Evolutionary conservation across 768 basidiomycete species (phyloP).

Genomic region (Strobilomyces dryophilus): DNA sequence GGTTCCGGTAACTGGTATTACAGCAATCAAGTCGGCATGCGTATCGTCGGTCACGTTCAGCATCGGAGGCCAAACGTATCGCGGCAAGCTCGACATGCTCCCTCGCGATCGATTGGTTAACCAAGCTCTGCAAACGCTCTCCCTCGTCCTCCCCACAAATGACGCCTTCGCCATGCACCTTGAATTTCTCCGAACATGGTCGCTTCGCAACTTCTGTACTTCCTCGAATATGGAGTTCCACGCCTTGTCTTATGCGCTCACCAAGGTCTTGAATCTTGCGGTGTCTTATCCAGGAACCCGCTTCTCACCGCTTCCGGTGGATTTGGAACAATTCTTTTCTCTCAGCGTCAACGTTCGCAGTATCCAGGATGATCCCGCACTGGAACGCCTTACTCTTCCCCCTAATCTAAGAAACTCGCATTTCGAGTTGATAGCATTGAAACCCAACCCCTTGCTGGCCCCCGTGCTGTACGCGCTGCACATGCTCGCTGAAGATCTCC

Average conservation of each 20-base stretch:
- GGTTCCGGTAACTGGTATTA: constrained; percentile 31
- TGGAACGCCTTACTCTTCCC: constrained; percentile 43
- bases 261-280: constrained; percentile 39
- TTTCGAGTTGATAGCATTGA: constrained; percentile 22
- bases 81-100: constrained; percentile 50
- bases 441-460: constrained; percentile 46
- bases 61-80: constrained; percentile 43
- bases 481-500: constrained; percentile 67
- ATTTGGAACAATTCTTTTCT: constrained; percentile 49
- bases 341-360: constrained; percentile 40
- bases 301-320: constrained; percentile 13
- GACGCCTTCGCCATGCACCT: constrained; percentile 53
- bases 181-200: constrained; percentile 58
- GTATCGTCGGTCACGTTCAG: constrained; percentile 52
- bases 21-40: constrained; percentile 44
- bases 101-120: constrained; percentile 53
- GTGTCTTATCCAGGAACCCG: constrained; percentile 25
- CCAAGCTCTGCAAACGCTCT: constrained; percentile 58
- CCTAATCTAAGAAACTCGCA: constrained; percentile 23
- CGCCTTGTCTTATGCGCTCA: constrained; percentile 52
- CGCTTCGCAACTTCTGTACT: constrained; percentile 37
- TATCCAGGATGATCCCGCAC: constrained; percentile 57
- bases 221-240: constrained; percentile 51
- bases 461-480: constrained; percentile 74
- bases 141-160: constrained; percentile 55